Percentiles rank a stretch among this genome's conserved stretches.
Conservation (phyloP, 441 rosid genomes). For the Arabidopsis hybrid region DNA sequence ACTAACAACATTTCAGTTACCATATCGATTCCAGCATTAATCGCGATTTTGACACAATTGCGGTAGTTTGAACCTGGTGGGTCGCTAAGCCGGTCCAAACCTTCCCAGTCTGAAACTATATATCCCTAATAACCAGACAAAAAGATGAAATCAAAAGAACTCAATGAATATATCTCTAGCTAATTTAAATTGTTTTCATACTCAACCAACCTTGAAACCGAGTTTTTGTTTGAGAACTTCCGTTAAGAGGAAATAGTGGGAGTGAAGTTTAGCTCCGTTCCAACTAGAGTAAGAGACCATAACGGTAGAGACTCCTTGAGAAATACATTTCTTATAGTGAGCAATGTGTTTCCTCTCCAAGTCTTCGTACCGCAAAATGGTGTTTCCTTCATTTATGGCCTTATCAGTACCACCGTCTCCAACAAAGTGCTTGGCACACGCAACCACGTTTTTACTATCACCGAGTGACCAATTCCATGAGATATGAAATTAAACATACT, state of each 20-base stretch:
- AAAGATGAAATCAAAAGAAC: background rate
- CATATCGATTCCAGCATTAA: constrained; percentile 89
- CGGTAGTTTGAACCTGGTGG: constrained; percentile 68
- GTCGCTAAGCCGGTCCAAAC: constrained; percentile 58
- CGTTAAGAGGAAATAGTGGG: constrained; percentile 68
- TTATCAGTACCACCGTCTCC: constrained; percentile 83
- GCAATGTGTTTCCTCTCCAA: constrained; percentile 73
- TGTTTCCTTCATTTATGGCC: constrained; percentile 77
- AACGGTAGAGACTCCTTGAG: constrained; percentile 74
- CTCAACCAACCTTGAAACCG: constrained; percentile 67
- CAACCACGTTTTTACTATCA: constrained; percentile 71
- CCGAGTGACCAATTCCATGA: constrained; percentile 22
- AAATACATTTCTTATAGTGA: constrained; percentile 72
- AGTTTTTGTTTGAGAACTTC: constrained; percentile 69
- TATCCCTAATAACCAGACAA: constrained; percentile 57
- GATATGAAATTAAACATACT: background rate
- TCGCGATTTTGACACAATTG: constrained; percentile 53
- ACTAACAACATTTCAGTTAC: constrained; percentile 41
- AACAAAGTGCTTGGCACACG: constrained; percentile 92
- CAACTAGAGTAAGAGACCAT: constrained; percentile 95
- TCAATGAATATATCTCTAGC: background rate
- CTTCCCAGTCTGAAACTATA: constrained; percentile 86
- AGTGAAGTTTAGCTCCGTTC: constrained; percentile 72
- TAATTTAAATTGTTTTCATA: background rate
- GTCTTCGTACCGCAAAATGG: constrained; percentile 55